Conservation (phyloP, 805 yeast species). For the Priceomyces haplophilus region DNA sequence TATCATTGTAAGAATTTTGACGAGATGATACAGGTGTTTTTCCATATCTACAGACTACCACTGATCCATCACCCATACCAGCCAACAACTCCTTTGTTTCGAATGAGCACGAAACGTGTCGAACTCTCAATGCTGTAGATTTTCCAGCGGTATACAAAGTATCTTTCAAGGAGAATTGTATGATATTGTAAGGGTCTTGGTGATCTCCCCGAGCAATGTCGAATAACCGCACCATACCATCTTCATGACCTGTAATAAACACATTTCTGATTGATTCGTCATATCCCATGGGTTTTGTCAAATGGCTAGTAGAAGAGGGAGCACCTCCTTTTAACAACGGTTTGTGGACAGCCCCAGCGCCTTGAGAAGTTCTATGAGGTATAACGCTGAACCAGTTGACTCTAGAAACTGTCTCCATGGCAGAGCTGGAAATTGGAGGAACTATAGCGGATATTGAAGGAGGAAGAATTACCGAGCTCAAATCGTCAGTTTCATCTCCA, state of each 20-base stretch:
- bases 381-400: conserved; percentile 80
- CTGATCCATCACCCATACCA: conserved; percentile 67
- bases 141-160: conserved; percentile 28
- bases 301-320: conserved; percentile 38
- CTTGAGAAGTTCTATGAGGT: conserved; percentile 28
- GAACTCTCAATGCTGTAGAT: conserved; percentile 44
- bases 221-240: conserved; percentile 80
- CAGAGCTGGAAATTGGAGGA: conserved; percentile 61
- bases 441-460: conserved; percentile 76
- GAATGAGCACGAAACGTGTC: conserved; percentile 68
- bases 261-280: conserved; percentile 43
- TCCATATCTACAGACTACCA: conserved; percentile 70
- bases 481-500: conserved; percentile 17
- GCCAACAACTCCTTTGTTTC: conserved; percentile 74
- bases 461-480: conserved; percentile 50
- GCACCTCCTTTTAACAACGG: conserved; percentile 76
- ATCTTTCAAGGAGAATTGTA: conserved; percentile 33
- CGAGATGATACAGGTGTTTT: conserved; percentile 16
- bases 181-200: conserved; percentile 27
- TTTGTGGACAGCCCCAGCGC: conserved; percentile 40
- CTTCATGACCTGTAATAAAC: conserved; percentile 82
- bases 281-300: conserved; percentile 29
- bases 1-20: conserved; percentile 8
- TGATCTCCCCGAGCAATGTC: conserved; percentile 76
- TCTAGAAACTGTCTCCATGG: conserved; percentile 51